phyloP scores from a whole-genome alignment of 129 eudicot genomes.

The Calendula officinalis region DNA sequence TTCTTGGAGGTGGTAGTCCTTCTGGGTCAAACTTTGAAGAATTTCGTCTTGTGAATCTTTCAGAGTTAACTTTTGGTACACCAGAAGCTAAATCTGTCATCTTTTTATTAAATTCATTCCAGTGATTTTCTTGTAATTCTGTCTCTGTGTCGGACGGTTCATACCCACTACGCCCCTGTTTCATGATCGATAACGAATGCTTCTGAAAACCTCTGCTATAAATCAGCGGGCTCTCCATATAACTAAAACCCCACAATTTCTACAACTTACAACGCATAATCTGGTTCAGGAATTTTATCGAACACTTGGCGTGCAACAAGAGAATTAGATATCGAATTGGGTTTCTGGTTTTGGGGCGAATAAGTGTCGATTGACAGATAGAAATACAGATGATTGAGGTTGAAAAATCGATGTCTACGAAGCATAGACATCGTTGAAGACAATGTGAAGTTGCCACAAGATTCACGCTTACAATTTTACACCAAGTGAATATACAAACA shows the following conservation, averaged over 20 bases:
- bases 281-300: slow-evolving; percentile 33
- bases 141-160: slow-evolving; percentile 79
- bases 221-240: slow-evolving; percentile 45
- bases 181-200: slow-evolving; percentile 29
- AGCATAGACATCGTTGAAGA: slow-evolving; percentile 53
- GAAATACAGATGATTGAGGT: slow-evolving; percentile 24
- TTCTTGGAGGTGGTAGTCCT: slow-evolving; percentile 46
- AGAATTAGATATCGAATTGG: slow-evolving; percentile 16
- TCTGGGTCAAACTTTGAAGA: slow-evolving; percentile 43
- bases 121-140: slow-evolving; percentile 41
- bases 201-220: slow-evolving; percentile 37
- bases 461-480: slow-evolving; percentile 23
- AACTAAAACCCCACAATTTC: neutral
- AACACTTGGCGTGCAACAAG: slow-evolving; percentile 19
- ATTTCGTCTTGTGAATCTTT: slow-evolving; percentile 31
- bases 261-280: slow-evolving; percentile 17
- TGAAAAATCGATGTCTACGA: slow-evolving; percentile 38
- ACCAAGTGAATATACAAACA: slow-evolving; percentile 33
- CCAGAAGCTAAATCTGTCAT: slow-evolving; percentile 27
- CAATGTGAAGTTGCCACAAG: slow-evolving; percentile 41
- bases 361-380: slow-evolving; percentile 23
- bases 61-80: slow-evolving; percentile 25
- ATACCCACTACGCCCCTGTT: slow-evolving; percentile 58
- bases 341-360: slow-evolving; percentile 14
- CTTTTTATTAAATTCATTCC: slow-evolving; percentile 32